phyloP scores from a whole-genome alignment of 2,329 filamentous ascomycete genomes.

The Pyricularia pennisetigena region DNA sequence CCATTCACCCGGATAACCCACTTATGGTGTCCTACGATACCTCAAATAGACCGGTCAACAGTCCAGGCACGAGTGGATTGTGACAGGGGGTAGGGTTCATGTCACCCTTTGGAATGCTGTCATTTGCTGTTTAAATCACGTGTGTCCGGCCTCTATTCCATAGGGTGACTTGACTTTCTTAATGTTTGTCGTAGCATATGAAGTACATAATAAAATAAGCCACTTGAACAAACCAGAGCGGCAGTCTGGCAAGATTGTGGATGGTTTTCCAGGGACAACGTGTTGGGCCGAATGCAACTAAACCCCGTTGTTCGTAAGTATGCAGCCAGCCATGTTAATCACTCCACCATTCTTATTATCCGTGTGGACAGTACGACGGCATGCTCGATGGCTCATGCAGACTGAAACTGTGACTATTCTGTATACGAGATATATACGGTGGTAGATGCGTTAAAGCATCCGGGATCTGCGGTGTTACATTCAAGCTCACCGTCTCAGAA shows the following conservation, averaged over 20 bases:
- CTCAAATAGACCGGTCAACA: too few species aligned
- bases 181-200: neutral
- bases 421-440: too few species aligned
- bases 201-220: too few species aligned
- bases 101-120: neutral
- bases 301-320: too few species aligned
- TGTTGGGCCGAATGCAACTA: too few species aligned
- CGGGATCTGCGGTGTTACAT: neutral
- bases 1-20: neutral
- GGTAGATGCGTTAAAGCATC: neutral
- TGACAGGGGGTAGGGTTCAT: too few species aligned
- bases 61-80: too few species aligned
- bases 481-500: neutral
- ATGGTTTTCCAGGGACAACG: neutral
- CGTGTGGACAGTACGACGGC: neutral
- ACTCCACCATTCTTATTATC: neutral
- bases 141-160: neutral
- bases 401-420: neutral
- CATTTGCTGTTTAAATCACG: neutral
- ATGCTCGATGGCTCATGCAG: neutral
- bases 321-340: neutral
- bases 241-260: neutral
- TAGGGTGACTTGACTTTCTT: neutral
- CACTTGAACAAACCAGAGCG: neutral
- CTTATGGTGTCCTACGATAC: neutral